These are phyloP conservation scores for Glycine soja DNA, from an alignment of 306 rosid genomes.

Conservation along the genomic window DNA sequence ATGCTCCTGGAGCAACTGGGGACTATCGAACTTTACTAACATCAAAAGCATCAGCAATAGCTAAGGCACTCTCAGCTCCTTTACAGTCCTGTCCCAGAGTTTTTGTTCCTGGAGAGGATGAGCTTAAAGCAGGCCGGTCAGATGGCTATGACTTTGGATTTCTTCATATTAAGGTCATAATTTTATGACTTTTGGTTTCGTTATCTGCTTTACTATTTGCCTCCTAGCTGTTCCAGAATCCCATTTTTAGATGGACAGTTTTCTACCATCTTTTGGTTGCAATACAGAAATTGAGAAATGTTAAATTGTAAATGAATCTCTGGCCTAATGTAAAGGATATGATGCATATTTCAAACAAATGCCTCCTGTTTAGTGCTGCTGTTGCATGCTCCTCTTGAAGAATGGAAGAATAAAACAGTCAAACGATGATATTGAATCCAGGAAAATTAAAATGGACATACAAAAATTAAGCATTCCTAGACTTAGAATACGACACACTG, in stretches of 20 bases:
- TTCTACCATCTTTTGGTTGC: not conserved
- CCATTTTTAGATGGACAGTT: conserved; percentile 11
- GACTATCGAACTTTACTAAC: conserved; percentile 91
- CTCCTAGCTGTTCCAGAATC: conserved; percentile 13
- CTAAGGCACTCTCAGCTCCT: conserved; percentile 90
- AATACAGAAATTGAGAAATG: not conserved
- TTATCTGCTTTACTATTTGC: conserved; percentile 23
- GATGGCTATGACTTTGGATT: conserved; percentile 98
- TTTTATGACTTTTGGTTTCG: conserved; percentile 27
- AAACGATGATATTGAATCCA: conserved; percentile 9
- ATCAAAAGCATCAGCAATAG: conserved; percentile 85
- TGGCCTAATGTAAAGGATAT: not conserved
- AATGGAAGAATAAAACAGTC: conserved; percentile 20
- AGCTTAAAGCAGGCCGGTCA: conserved; percentile 74
- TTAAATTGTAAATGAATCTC: conserved; percentile 13
- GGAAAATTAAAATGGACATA: not conserved
- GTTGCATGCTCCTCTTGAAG: conserved; percentile 26
- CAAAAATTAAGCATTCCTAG: not conserved
- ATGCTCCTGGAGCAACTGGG: conserved; percentile 97
- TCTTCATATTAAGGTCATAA: conserved; percentile 88
- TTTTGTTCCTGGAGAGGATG: conserved; percentile 92
- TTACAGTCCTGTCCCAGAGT: conserved; percentile 69
- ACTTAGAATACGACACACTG: not conserved
- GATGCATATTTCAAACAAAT: conserved; percentile 20
- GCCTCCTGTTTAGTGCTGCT: conserved; percentile 22